Percentiles rank a stretch among this genome's conserved stretches.
These are phyloP conservation scores for Biscogniauxia marginata DNA, from an alignment of 2,329 filamentous ascomycete genomes.

Conservation along the genomic window DNA sequence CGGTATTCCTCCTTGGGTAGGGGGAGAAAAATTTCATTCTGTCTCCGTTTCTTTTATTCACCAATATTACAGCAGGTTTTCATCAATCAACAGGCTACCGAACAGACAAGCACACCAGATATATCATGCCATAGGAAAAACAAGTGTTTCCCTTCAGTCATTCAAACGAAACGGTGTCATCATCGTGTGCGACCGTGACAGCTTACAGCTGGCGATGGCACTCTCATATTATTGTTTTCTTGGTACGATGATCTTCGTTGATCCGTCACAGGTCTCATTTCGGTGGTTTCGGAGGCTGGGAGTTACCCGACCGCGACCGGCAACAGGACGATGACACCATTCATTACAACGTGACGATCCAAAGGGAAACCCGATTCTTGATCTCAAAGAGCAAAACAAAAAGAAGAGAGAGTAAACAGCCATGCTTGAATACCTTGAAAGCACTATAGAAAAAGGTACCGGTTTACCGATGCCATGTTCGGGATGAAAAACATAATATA, in stretches of 20 bases:
- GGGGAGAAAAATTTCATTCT: not conserved
- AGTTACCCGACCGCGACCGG: conserved; percentile 19
- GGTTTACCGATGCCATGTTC: not conserved
- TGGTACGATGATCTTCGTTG: conserved; percentile 27
- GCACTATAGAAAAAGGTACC: not conserved
- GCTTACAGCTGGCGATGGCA: conserved; percentile 6
- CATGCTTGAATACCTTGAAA: too few species aligned
- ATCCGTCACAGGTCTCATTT: conserved; percentile 31
- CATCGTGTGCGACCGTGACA: conserved; percentile 15
- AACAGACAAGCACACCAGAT: not conserved
- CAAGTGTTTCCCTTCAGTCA: not conserved
- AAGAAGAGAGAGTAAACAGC: not conserved
- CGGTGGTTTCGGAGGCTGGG: conserved; percentile 29
- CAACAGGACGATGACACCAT: conserved; percentile 13
- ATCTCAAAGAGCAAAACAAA: not conserved
- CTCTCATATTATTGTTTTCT: conserved; percentile 18
- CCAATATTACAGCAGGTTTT: conserved; percentile 5
- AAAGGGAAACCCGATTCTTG: not conserved
- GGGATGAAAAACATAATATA: too few species aligned
- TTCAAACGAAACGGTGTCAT: not conserved
- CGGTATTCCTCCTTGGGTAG: not conserved
- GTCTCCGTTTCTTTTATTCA: not conserved
- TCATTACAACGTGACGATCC: conserved; percentile 1
- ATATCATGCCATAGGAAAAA: not conserved
- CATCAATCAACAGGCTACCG: too few species aligned